These are phyloP conservation scores for Aspergillus biplanus DNA, from an alignment of 495 filamentous ascomycete species.

Conservation along the genomic window DNA sequence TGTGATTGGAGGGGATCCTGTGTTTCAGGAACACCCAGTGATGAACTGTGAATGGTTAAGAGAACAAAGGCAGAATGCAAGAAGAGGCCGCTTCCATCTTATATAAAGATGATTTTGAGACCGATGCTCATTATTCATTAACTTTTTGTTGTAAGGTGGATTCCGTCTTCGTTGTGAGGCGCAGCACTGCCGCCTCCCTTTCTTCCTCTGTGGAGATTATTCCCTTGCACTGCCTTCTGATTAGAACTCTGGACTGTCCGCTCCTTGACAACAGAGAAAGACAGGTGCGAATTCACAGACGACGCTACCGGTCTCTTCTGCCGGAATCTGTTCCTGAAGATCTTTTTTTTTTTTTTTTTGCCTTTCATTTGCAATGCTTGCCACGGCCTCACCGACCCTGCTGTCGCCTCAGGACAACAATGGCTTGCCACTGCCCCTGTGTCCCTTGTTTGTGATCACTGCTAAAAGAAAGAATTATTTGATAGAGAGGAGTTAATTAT, in stretches of 20 bases:
- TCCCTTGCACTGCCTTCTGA: constrained; percentile 8
- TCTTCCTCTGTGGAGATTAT: neutral
- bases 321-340: neutral
- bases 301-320: neutral
- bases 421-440: constrained; percentile 1
- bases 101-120: neutral
- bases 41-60: neutral
- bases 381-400: constrained; percentile 5
- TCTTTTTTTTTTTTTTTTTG: constrained; percentile 1
- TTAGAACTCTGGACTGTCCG: neutral
- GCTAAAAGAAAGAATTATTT: neutral
- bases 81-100: neutral
- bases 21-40: neutral
- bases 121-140: too few species aligned
- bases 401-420: neutral
- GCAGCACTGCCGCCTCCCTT: constrained; percentile 5
- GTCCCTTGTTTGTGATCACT: neutral
- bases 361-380: constrained; percentile 9
- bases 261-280: neutral
- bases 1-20: neutral
- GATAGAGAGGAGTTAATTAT: neutral
- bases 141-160: neutral
- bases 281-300: neutral
- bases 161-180: constrained; percentile 9
- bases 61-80: neutral